A percentile compares a stretch with the other conserved stretches of the same genome.
Evolutionary conservation across 371 early-diverging fungal genomes (phyloP).

Genomic region (Mortierella sp.): DNA sequence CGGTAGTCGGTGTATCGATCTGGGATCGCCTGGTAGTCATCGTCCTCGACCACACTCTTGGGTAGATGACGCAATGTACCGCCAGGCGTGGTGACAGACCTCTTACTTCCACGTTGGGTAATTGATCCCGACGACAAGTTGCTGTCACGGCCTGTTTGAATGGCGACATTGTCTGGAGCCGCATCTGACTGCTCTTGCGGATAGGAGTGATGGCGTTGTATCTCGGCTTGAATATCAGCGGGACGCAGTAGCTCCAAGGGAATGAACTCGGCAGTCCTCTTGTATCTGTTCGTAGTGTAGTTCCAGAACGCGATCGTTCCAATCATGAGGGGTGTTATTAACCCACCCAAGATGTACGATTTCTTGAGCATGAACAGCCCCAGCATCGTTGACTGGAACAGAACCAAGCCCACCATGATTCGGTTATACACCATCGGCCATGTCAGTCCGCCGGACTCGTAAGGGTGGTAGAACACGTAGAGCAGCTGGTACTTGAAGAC

Average conservation of each 20-base stretch:
- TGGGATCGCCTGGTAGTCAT: constrained; percentile 71
- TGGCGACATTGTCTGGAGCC: constrained; percentile 16
- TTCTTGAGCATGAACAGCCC: constrained; percentile 76
- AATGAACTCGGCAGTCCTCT: constrained; percentile 61
- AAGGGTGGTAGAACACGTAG: constrained; percentile 87
- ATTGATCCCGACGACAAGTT: too few relatives aligned
- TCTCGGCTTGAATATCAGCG: not conserved
- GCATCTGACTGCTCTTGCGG: not conserved
- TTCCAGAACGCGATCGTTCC: constrained; percentile 66
- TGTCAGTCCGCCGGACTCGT: constrained; percentile 82
- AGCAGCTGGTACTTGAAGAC: constrained; percentile 85
- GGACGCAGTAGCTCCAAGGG: constrained; percentile 53
- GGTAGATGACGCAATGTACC: constrained; percentile 20
- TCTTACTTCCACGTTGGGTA: not conserved
- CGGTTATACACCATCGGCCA: constrained; percentile 85
- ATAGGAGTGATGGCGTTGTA: not conserved
- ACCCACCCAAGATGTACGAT: constrained; percentile 58
- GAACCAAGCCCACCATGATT: constrained; percentile 78
- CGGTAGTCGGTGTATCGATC: constrained; percentile 46
- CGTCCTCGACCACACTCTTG: constrained; percentile 65
- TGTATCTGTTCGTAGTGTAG: constrained; percentile 66
- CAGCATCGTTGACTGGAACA: constrained; percentile 89
- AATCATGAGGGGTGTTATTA: constrained; percentile 62
- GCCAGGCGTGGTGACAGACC: constrained; percentile 27
- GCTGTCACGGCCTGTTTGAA: constrained; percentile 7